Conservation (phyloP, 2,329 filamentous ascomycete genomes). For the Orbilia brochopaga region DNA sequence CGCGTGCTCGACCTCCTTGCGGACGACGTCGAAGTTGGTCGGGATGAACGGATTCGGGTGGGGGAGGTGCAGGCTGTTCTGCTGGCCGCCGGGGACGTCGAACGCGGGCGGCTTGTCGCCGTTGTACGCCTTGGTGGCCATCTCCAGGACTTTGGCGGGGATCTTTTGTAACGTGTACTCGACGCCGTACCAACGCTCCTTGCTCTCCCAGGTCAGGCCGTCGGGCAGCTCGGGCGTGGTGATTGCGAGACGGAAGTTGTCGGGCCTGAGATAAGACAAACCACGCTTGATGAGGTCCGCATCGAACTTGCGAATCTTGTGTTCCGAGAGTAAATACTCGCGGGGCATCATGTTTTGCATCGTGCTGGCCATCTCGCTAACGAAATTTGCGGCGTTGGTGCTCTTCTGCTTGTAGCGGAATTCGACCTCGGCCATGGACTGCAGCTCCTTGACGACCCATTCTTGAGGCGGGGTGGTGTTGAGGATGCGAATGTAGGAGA, state of each 20-base stretch:
- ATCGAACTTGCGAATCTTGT: conserved; percentile 79
- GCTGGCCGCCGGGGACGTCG: conserved; percentile 59
- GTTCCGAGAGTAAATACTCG: conserved; percentile 84
- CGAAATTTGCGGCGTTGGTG: conserved; percentile 79
- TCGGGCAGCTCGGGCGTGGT: conserved; percentile 78
- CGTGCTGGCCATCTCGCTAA: conserved; percentile 78
- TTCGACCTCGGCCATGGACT: conserved; percentile 85
- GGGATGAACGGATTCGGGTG: conserved; percentile 96
- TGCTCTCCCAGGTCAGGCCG: conserved; percentile 74
- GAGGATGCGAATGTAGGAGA: conserved; percentile 89
- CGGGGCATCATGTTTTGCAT: conserved; percentile 92
- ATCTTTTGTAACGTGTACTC: conserved; percentile 87
- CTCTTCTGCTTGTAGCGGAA: conserved; percentile 96
- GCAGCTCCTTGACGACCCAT: conserved; percentile 94
- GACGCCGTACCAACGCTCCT: conserved; percentile 97
- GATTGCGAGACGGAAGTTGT: conserved; percentile 86
- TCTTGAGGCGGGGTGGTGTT: conserved; percentile 79
- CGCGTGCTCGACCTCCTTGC: conserved; percentile 82
- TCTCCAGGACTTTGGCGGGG: conserved; percentile 73
- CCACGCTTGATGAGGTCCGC: conserved; percentile 75
- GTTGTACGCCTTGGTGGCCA: conserved; percentile 57
- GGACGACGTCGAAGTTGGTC: conserved; percentile 89
- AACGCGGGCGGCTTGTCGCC: conserved; percentile 34
- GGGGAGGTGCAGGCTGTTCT: conserved; percentile 78
- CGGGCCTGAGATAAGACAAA: conserved; percentile 75